Conservation (phyloP, 768 basidiomycete genomes). For the Pulveroboletus sp. region DNA sequence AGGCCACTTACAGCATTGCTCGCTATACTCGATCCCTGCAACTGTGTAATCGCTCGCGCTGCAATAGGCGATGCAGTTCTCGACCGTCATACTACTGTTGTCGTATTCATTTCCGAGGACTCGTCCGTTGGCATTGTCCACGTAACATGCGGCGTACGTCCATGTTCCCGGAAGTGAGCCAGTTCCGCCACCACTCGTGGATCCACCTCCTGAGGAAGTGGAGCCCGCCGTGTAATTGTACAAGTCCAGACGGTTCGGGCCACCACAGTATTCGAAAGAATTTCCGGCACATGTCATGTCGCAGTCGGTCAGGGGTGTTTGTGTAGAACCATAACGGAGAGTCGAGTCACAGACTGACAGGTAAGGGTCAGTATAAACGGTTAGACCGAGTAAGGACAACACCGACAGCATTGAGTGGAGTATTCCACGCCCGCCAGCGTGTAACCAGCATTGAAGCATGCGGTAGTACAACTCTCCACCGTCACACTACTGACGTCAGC, state of each 20-base stretch:
- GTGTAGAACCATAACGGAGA: constrained; percentile 22
- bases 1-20: constrained; percentile 44
- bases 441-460: constrained; percentile 43
- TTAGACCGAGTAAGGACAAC: constrained; percentile 13
- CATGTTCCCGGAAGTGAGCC: constrained; percentile 50
- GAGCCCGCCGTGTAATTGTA: constrained; percentile 14
- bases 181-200: constrained; percentile 33
- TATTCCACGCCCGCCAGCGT: constrained; percentile 45
- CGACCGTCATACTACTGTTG: constrained; percentile 47
- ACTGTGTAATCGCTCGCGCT: constrained; percentile 52
- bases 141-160: constrained; percentile 64
- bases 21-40: constrained; percentile 67
- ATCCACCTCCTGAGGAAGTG: background rate
- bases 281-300: constrained; percentile 30
- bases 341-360: constrained; percentile 29
- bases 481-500: constrained; percentile 41
- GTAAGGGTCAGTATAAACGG: constrained; percentile 40
- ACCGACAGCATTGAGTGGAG: constrained; percentile 49
- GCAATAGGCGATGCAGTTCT: constrained; percentile 64
- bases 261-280: constrained; percentile 64
- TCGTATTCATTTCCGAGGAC: constrained; percentile 47
- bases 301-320: constrained; percentile 52
- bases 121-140: constrained; percentile 70
- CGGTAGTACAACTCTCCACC: constrained; percentile 47
- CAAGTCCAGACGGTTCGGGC: constrained; percentile 47